These are phyloP conservation scores for Cytospora piceae DNA, from an alignment of 2,329 filamentous ascomycete genomes.

Conservation along the genomic window DNA sequence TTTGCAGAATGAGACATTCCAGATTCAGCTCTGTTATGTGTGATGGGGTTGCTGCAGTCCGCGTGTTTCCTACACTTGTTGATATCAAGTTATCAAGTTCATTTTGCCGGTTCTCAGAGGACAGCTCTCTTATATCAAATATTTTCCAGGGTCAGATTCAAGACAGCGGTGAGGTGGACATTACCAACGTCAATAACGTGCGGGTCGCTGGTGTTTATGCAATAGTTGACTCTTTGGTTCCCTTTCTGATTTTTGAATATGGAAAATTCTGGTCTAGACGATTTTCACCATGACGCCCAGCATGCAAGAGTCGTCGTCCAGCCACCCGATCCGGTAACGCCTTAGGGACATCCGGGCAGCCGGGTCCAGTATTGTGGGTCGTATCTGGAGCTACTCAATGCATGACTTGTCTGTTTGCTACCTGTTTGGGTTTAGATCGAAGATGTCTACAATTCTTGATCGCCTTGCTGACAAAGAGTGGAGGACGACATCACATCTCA, in stretches of 20 bases:
- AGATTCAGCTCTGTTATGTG: not conserved
- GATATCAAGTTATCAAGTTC: not conserved
- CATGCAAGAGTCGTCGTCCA: constrained; percentile 24
- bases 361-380: constrained; percentile 8
- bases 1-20: not conserved
- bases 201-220: not conserved
- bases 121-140: constrained; percentile 2
- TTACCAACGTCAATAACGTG: not conserved
- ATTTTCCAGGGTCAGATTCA: constrained; percentile 1
- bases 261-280: not conserved
- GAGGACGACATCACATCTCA: constrained; percentile 10
- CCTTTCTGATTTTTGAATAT: not conserved
- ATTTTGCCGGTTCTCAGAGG: not conserved
- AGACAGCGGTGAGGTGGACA: not conserved
- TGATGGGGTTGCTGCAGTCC: not conserved
- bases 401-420: constrained; percentile 35
- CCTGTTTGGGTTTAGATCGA: constrained; percentile 29
- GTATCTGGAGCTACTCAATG: constrained; percentile 26
- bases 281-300: not conserved
- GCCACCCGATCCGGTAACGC: constrained; percentile 16
- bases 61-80: not conserved
- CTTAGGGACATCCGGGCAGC: not conserved
- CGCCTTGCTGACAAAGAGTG: constrained; percentile 14
- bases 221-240: not conserved
- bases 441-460: constrained; percentile 11